A percentile compares a stretch with the other conserved stretches of the same genome.
Evolutionary conservation across 176 grass and related monocot species (phyloP).

Genomic region (Triticum turgidum): DNA sequence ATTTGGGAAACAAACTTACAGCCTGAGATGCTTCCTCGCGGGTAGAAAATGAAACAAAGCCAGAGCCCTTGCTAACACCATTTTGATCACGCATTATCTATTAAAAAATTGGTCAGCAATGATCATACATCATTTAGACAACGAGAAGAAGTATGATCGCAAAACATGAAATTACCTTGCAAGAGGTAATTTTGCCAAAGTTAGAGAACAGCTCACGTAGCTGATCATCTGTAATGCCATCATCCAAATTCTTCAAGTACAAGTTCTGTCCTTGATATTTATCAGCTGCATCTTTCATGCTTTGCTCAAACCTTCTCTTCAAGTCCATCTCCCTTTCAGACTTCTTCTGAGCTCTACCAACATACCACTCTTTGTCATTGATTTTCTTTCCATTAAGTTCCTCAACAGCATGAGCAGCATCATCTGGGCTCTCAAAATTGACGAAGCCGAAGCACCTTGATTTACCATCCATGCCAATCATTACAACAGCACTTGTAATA

Average conservation of each 20-base stretch:
- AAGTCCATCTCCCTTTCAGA: slow-evolving; percentile 82
- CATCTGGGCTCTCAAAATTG: slow-evolving; percentile 79
- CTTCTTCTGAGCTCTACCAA: slow-evolving; percentile 90
- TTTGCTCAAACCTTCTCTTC: slow-evolving; percentile 73
- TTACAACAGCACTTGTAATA: slow-evolving; percentile 86
- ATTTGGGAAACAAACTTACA: slow-evolving; percentile 55
- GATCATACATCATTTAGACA: neutral
- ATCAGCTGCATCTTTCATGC: slow-evolving; percentile 75
- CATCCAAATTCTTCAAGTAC: slow-evolving; percentile 93
- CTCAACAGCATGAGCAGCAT: slow-evolving; percentile 62
- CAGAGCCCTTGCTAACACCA: slow-evolving; percentile 86
- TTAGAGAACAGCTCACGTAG: slow-evolving; percentile 67
- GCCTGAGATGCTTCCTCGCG: slow-evolving; percentile 78
- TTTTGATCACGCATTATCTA: slow-evolving; percentile 86
- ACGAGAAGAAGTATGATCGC: neutral
- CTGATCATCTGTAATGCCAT: slow-evolving; percentile 74
- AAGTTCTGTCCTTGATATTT: slow-evolving; percentile 83
- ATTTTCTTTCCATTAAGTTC: slow-evolving; percentile 87
- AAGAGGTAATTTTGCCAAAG: slow-evolving; percentile 85
- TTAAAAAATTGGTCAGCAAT: slow-evolving; percentile 23
- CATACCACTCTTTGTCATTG: slow-evolving; percentile 72
- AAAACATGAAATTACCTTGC: slow-evolving; percentile 60
- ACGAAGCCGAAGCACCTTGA: slow-evolving; percentile 86
- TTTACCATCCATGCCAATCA: slow-evolving; percentile 69
- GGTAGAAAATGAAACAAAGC: slow-evolving; percentile 83